These are phyloP conservation scores for Margaritispora aquatica DNA, from an alignment of 495 filamentous ascomycete species.

Conservation along the genomic window DNA sequence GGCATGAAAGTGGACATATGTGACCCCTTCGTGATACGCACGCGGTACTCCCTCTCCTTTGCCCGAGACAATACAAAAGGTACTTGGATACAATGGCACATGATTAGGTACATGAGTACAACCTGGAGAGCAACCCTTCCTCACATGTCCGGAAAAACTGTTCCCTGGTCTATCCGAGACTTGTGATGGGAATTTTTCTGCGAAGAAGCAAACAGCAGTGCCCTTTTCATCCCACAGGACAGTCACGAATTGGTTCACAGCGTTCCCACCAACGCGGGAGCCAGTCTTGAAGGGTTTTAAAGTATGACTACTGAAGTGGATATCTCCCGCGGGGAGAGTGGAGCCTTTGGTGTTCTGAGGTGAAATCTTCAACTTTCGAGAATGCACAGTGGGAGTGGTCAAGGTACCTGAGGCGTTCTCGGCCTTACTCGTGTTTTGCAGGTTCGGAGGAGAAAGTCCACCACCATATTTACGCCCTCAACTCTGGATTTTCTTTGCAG, in stretches of 20 bases:
- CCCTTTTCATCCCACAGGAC: background rate
- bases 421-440: constrained; percentile 7
- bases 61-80: too few species aligned
- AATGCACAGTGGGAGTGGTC: background rate
- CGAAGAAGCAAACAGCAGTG: constrained; percentile 3
- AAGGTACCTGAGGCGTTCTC: background rate
- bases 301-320: background rate
- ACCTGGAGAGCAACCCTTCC: background rate
- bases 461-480: too few species aligned
- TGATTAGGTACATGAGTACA: background rate
- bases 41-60: too few species aligned
- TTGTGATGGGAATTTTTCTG: too few species aligned
- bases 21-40: too few species aligned
- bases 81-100: background rate
- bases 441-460: background rate
- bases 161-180: background rate
- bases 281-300: background rate
- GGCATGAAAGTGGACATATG: background rate
- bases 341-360: background rate
- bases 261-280: background rate
- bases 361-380: background rate
- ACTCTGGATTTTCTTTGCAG: background rate
- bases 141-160: background rate
- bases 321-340: background rate
- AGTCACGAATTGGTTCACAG: too few species aligned